These are phyloP conservation scores for Apiotrichum laibachii DNA, from an alignment of 1,284 basidiomycete genomes.

Conservation along the genomic window DNA sequence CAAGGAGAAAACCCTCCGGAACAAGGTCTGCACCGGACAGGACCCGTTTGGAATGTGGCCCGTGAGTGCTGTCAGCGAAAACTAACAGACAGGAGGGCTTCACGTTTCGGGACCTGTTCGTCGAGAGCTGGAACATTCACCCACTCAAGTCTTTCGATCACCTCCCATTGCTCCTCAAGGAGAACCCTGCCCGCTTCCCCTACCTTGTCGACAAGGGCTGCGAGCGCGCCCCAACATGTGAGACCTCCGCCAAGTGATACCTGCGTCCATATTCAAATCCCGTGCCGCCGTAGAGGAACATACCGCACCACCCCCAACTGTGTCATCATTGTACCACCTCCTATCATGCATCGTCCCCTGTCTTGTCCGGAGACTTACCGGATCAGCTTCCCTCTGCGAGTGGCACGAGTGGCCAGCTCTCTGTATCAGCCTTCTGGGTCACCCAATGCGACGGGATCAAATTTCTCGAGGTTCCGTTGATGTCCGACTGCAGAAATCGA, in stretches of 20 bases:
- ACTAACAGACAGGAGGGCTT: slow-evolving; percentile 26
- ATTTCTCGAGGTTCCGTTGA: no score
- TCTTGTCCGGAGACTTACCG: no score
- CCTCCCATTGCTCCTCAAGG: slow-evolving; percentile 23
- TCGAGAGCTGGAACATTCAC: neutral
- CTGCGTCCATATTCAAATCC: no score
- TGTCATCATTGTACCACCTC: no score
- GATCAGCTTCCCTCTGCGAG: no score
- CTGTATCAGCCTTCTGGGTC: no score
- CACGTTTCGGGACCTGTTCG: slow-evolving; percentile 16
- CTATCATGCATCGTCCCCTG: no score
- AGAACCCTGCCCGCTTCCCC: slow-evolving; percentile 22
- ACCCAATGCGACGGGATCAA: no score
- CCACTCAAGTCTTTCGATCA: slow-evolving; percentile 14
- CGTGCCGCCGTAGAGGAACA: no score
- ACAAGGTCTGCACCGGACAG: slow-evolving; percentile 25
- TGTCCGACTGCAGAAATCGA: no score
- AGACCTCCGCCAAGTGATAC: neutral
- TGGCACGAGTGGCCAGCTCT: no score
- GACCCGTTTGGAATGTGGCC: slow-evolving; percentile 37
- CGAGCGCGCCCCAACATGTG: slow-evolving; percentile 10
- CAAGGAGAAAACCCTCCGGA: slow-evolving; percentile 14
- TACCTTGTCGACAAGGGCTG: slow-evolving; percentile 32
- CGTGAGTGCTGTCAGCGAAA: slow-evolving; percentile 17
- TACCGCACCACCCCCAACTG: no score